Base-by-base conservation (phyloP, 352 stramenopile species). In the Phytophthora rubi region DNA sequence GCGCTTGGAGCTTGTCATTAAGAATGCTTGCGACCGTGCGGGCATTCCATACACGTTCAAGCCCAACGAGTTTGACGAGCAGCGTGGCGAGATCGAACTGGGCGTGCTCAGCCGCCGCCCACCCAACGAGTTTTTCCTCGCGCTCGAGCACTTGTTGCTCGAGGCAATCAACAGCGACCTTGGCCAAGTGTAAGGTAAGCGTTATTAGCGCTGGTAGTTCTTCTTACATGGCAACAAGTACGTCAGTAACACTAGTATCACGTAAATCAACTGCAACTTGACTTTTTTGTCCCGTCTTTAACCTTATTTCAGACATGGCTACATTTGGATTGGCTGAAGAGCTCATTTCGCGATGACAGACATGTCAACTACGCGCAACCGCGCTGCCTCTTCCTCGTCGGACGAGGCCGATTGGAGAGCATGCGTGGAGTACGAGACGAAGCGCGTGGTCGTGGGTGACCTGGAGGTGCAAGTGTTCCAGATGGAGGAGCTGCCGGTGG, bases 51-150 rank as follows among this genome's bases (percentile, higher is more conserved):
- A 89, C 48, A 53, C 59, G 35, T 90, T 93, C 64, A 75, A 83
- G 30, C 37, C 67, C 30, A 90, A 89, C 49, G 73, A 84, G 48
- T 91, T 80, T 44, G 72, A 81, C 30, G 86, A 93, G 62, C 75
- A 91, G 42, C 90, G 89, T 64, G 72, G 71, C 16, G 62, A 79
- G 44, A 81, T 92, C 30, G 51, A 77, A 42, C 56, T 71, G 4
- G 86, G 86, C 2, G 72, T 93, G 28, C 62, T 93, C 15, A 92
- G 85, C 68, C 85, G 85, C 42, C 81, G 85, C n/a, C 85, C 82
- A 9, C 83, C 83, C n/a, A 76, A 70, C 44, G 44, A 81, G 48
- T 91, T 93, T 66, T 90, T 87, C 53, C 71, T 80, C 33, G 73
- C 74, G 15, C 71, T 93, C 13, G 77, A 91, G 48, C 66, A 61